Base-by-base conservation (phyloP, 345 rosid species). In the Dimocarpus longan region DNA sequence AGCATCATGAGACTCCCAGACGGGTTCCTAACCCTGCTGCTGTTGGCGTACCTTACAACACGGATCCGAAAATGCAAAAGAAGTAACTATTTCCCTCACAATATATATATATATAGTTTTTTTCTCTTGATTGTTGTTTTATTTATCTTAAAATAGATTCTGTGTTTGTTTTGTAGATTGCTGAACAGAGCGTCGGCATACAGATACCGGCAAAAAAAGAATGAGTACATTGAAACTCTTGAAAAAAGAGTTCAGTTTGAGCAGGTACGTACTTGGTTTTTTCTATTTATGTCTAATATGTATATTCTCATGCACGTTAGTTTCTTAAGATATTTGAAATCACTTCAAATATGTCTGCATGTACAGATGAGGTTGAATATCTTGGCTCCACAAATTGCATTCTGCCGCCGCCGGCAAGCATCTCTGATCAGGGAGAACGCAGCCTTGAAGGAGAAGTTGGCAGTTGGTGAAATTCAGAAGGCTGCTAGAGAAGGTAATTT, bases 401-500 rank as follows among this genome's bases (percentile, higher is more conserved):
- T 73, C 72, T 7, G 70, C 59, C 26, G 37, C 26, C 68, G 21
- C 19, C 5, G 28, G 26, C 52, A 19, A 48, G 18, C 8, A 54
- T 4, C 76, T 82, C 37, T 32, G 21, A 5, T n/a, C 32, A 78
- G 8, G 42, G 60, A 52, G 46, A 74, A 78, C 60, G 1, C 19
- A 18, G 42, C 1, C 21, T 24, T 82, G 21, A 78, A 52, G 68
- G 62, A 73, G 63, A 68, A 2, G 26, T 1, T 63, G 43, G 43
- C 70, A 74, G 52, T 39, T 39, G 54, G 69, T 10, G 52, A 68
- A 57, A 73, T 40, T 18, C 21, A 48, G n/a, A 74, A 52, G 28
- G 76, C 42, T 62, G 3, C 7, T 10, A 68, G 73, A 62, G 71
- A 78, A 68, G 81, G 84, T 68, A 74, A 68, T 42, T 13, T 73